Percentiles rank a stretch among this genome's conserved stretches.
phyloP scores from a whole-genome alignment of 495 filamentous ascomycete species.

The Platismatia glauca region DNA sequence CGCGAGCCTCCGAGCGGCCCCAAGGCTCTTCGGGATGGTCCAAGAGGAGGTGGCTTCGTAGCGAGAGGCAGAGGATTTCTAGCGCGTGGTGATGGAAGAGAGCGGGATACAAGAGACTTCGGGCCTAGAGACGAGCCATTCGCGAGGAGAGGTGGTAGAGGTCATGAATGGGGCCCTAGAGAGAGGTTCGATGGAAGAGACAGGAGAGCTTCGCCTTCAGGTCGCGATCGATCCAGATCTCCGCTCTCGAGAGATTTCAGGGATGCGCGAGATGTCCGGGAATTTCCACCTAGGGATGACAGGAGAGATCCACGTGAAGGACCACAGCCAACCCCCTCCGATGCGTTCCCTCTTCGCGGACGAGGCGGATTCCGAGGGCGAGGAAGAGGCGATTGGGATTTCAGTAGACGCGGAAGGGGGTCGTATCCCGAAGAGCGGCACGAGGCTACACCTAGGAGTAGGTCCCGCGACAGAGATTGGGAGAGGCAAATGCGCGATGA shows the following conservation, averaged over 20 bases:
- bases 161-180: constrained; percentile 29
- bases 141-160: constrained; percentile 30
- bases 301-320: constrained; percentile 53
- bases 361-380: constrained; percentile 54
- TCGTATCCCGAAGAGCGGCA: constrained; percentile 58
- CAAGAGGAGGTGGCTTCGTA: constrained; percentile 43
- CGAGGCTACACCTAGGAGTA: constrained; percentile 48
- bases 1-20: constrained; percentile 61
- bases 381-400: constrained; percentile 60
- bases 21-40: constrained; percentile 57
- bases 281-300: constrained; percentile 34
- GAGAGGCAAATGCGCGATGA: constrained; percentile 38
- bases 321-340: constrained; percentile 57
- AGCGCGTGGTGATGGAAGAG: constrained; percentile 36
- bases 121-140: constrained; percentile 42
- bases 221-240: constrained; percentile 33
- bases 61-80: constrained; percentile 40
- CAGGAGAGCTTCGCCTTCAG: constrained; percentile 28
- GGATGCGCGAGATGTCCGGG: constrained; percentile 36
- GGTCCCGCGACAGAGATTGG: constrained; percentile 46
- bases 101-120: constrained; percentile 29
- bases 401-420: constrained; percentile 44
- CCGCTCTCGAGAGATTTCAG: constrained; percentile 45
- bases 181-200: constrained; percentile 25
- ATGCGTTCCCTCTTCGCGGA: constrained; percentile 44